phyloP scores from a whole-genome alignment of 148 eudicot species.

The Silene latifolia region DNA sequence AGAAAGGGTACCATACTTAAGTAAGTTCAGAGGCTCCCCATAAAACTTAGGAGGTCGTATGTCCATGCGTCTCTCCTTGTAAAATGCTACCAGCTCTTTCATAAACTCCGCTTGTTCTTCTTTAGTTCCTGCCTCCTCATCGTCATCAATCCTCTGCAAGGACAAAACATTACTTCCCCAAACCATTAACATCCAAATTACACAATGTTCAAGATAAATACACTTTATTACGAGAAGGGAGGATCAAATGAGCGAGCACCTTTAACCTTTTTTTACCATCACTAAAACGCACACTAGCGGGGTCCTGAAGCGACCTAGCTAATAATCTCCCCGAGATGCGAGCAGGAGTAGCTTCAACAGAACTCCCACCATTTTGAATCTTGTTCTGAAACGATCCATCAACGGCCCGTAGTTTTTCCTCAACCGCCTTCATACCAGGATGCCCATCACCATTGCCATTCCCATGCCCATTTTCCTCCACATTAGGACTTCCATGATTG shows the following conservation, averaged over 20 bases:
- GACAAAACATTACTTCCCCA: conserved; percentile 7
- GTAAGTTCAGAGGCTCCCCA: conserved; percentile 78
- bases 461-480: conserved; percentile 3
- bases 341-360: conserved; percentile 26
- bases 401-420: neutral
- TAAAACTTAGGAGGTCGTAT: conserved; percentile 89
- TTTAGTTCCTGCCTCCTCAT: conserved; percentile 71
- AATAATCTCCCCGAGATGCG: conserved; percentile 26
- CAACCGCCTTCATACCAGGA: neutral
- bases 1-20: conserved; percentile 49
- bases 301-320: conserved; percentile 19
- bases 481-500: conserved; percentile 6
- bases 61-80: conserved; percentile 54
- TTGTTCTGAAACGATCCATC: conserved; percentile 4
- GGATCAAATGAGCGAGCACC: conserved; percentile 11
- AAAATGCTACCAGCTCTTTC: conserved; percentile 64
- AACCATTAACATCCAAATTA: neutral
- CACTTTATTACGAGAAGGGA: neutral
- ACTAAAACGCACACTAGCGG: conserved; percentile 19
- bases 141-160: conserved; percentile 54
- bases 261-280: conserved; percentile 30
- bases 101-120: conserved; percentile 85
- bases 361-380: conserved; percentile 20
- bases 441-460: conserved; percentile 21
- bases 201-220: neutral